A percentile compares a stretch with the other conserved stretches of the same genome.
phyloP scores from a whole-genome alignment of 2,329 filamentous ascomycete species.

The Lecanicillium sp. region DNA sequence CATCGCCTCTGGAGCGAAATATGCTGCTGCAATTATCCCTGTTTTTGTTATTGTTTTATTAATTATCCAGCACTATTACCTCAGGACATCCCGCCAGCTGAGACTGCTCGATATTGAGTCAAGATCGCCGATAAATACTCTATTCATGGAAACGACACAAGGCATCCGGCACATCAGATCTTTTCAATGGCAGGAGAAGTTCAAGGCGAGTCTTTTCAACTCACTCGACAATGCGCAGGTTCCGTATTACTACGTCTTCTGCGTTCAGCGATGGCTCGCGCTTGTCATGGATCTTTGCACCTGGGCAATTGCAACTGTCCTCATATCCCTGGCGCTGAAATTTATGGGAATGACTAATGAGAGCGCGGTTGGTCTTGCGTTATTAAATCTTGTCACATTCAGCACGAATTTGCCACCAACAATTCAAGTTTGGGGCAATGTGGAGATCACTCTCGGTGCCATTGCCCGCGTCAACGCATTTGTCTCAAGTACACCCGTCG shows the following conservation, averaged over 20 bases:
- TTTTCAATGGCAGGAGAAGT: constrained; percentile 40
- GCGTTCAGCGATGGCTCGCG: constrained; percentile 46
- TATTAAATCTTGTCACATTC: constrained; percentile 13
- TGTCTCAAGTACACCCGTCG: neutral
- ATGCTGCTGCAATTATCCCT: constrained; percentile 12
- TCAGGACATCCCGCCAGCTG: constrained; percentile 27
- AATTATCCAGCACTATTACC: constrained; percentile 21
- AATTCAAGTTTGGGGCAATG: constrained; percentile 17
- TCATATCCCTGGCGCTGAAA: constrained; percentile 34
- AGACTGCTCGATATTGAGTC: constrained; percentile 26
- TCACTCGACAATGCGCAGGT: constrained; percentile 43
- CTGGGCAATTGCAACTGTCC: constrained; percentile 31
- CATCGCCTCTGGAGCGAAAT: constrained; percentile 14
- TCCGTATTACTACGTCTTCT: constrained; percentile 45
- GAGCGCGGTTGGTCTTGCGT: constrained; percentile 5
- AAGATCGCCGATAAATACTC: constrained; percentile 24
- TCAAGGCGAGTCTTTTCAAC: constrained; percentile 31
- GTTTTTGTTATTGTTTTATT: constrained; percentile 18
- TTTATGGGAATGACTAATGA: constrained; percentile 4
- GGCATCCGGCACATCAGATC: constrained; percentile 42
- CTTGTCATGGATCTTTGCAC: constrained; percentile 40
- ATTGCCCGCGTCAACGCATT: neutral
- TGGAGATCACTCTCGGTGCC: neutral
- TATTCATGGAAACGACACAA: constrained; percentile 33
- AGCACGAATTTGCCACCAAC: constrained; percentile 15